phyloP scores from a whole-genome alignment of 352 stramenopile genomes.

The Globisporangium abappressorium region DNA sequence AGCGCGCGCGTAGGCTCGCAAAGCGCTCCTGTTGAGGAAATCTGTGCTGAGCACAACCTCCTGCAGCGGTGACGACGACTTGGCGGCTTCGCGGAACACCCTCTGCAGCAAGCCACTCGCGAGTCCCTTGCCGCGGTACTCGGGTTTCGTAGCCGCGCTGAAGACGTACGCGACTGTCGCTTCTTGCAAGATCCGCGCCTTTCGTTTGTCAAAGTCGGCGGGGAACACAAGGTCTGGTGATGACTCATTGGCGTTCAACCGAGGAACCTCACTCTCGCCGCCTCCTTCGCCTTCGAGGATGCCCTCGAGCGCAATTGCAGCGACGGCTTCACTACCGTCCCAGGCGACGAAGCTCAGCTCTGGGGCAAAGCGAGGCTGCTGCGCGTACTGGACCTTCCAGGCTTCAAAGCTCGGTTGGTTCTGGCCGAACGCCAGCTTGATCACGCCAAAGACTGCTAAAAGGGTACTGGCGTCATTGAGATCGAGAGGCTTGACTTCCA shows the following conservation, averaged over 20 bases:
- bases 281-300: slow-evolving; percentile 5
- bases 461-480: neutral
- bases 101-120: neutral
- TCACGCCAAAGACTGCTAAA: neutral
- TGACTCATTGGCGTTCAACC: neutral
- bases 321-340: neutral
- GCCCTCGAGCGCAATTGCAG: slow-evolving; percentile 4
- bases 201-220: neutral
- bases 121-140: slow-evolving; percentile 11
- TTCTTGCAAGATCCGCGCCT: neutral
- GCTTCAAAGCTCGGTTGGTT: neutral
- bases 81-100: neutral
- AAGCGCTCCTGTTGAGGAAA: slow-evolving; percentile 12
- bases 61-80: neutral
- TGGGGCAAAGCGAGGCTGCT: neutral
- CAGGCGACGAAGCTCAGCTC: slow-evolving; percentile 10
- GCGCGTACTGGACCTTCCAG: neutral
- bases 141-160: neutral
- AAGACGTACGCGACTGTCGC: slow-evolving; percentile 16
- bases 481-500: neutral
- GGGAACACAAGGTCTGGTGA: neutral
- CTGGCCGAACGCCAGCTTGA: neutral
- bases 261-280: neutral
- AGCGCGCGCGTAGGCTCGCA: slow-evolving; percentile 17
- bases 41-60: slow-evolving; percentile 21